Evolutionary conservation across 257 asterid species (phyloP), one percentile per base, ranked within the genome.

Genomic region (Solanum megistacrolobum): DNA sequence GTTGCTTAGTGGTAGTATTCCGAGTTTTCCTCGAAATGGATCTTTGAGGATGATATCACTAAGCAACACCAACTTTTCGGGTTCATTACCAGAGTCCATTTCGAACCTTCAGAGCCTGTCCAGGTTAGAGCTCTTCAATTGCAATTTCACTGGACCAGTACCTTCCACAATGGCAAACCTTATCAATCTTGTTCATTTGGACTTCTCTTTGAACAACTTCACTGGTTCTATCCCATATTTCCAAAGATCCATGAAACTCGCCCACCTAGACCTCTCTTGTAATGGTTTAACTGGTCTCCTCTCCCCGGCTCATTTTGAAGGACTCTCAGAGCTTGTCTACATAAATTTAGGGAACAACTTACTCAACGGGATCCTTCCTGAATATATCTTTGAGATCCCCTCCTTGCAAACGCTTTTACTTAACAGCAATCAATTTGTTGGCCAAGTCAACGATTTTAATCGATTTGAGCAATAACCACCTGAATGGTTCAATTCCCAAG

Each of bases 181-280:
- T 20, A 74, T 23, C 0, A 91, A 87, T 52, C 90, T 93, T 4
- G 84, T 20, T 74, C 13, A 46, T 68, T 34, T 93, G 46, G 95
- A 92, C 20, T 84, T 93, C 13, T 92, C 94, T 0, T 1, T 0
- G 0, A 92, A 93, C 86, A 73, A 29, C 62, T 89, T 94, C 65
- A 72, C 87, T 38, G 93, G 94, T 87, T 55, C 83, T 12, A 34
- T 94, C 72, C 94, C 93, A 73, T 16, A 23, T 36, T 91, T 91
- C 10, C 52, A 16, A 4, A 1, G 1, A 83, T 78, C 84, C 52
- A 86, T 48, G 88, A 90, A 91, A 20, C 90, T 93, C 16, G 2
- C 68, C 41, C 23, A 76, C 52, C 4, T 92, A n/a, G 87, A 90
- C 25, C 89, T 87, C 8, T 23, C 71, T 20, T 32, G 2, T 39